Conservation (phyloP, 768 basidiomycete genomes). For the Tylopilus sp. region DNA sequence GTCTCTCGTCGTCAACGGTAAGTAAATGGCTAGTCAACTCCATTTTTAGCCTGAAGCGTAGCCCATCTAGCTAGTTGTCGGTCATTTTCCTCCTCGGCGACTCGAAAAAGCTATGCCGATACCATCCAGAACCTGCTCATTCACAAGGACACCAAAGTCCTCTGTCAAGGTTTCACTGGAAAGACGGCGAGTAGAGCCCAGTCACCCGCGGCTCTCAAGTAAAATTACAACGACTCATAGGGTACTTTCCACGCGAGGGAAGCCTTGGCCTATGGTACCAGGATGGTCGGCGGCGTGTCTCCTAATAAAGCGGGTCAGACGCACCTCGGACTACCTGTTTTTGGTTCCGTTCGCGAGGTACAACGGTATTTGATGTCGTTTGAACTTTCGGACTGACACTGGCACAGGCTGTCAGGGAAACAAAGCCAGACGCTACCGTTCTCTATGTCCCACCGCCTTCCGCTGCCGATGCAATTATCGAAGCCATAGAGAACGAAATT, state of each 20-base stretch:
- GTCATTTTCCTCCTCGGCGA: constrained; percentile 75
- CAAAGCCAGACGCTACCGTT: constrained; percentile 88
- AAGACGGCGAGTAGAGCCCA: constrained; percentile 68
- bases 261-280: constrained; percentile 92
- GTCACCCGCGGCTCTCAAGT: background rate
- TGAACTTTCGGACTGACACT: constrained; percentile 2
- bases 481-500: constrained; percentile 98
- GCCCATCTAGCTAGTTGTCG: constrained; percentile 57
- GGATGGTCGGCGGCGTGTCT: constrained; percentile 97
- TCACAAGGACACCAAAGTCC: constrained; percentile 91
- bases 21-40: constrained; percentile 12
- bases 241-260: constrained; percentile 96
- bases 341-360: constrained; percentile 88
- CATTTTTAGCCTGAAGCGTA: background rate
- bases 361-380: constrained; percentile 8
- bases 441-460: constrained; percentile 97
- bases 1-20: constrained; percentile 52
- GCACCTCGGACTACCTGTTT: constrained; percentile 94
- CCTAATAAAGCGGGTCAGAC: constrained; percentile 95
- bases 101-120: constrained; percentile 78
- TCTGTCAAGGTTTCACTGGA: constrained; percentile 91
- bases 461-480: constrained; percentile 96
- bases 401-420: constrained; percentile 77
- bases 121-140: constrained; percentile 90
- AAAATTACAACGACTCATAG: constrained; percentile 36